Base-by-base conservation (phyloP, 495 filamentous ascomycete genomes). In the Penicillium crystallinum region DNA sequence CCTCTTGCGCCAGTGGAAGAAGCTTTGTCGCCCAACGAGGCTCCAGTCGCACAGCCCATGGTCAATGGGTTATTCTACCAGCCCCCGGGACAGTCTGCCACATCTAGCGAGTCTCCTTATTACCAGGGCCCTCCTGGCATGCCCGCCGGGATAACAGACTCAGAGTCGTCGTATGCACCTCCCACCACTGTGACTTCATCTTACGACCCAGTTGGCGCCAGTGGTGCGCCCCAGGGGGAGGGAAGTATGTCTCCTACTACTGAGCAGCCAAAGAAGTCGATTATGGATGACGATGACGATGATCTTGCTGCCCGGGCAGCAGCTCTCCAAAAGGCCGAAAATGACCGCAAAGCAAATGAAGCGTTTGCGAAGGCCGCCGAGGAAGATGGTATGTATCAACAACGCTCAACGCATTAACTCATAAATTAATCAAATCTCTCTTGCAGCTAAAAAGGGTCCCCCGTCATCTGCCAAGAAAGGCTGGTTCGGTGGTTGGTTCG, bases 401-500 rank as follows among this genome's bases (percentile, higher is more conserved):
- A 12, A n/a, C 36, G 1, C 25, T 21, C 40, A 18, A 11, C 4
- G n/a, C 52, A 4, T 57, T 15, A n/a, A 31, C 10, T 43, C 22
- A 34, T 30, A 31, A 46, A 57, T 59, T 70, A 63, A 72, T 11
- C 54, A 37, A 39, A 57, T 40, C 42, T 46, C 9, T 38, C 23
- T 39, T 52, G 41, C 49, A 81, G 76, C 72, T 42, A 71, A 79
- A 53, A 71, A 59, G 50, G 62, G 57, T 25, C 53, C 63, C 1
- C 57, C 59, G 36, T 60, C 71, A 25, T 44, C 66, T 6, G 54
- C 64, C 27, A 92, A 91, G 74, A 87, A 88, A 63, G 84, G 88
- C 40, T 97, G 91, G 90, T 86, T 95, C 40, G 78, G 80, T 41
- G 82, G 88, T 50, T 96, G 91, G 92, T 91, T 93, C 53, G 81